Evolutionary conservation across 139 green algal species (phyloP).

Genomic region (Chlorella ohadii): DNA sequence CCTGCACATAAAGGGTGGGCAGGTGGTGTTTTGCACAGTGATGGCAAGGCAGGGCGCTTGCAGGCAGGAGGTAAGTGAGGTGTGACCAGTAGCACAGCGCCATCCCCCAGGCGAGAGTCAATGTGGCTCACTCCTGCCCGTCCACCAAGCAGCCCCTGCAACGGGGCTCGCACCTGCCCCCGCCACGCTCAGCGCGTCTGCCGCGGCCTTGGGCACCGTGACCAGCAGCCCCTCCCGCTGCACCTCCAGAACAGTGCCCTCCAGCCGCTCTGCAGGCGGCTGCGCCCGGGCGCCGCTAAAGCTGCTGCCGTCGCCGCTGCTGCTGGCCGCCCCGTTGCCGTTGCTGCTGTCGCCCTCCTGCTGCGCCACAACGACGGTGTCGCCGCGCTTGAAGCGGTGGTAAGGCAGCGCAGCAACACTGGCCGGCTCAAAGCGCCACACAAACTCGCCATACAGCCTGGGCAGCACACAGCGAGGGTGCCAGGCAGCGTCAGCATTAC

Average conservation of each 20-base stretch:
- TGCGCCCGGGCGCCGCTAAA: not conserved
- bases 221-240: constrained; percentile 47
- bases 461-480: no score
- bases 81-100: not conserved
- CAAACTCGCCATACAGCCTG: constrained; percentile 38
- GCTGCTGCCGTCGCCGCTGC: not conserved
- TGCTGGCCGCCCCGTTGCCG: not conserved
- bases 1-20: not conserved
- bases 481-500: no score
- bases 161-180: not conserved
- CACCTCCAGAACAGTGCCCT: constrained; percentile 40
- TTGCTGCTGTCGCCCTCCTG: not conserved
- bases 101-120: no score
- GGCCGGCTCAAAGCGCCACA: constrained; percentile 37
- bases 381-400: constrained; percentile 58
- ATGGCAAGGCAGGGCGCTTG: no score
- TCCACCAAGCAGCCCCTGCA: not conserved
- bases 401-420: constrained; percentile 46
- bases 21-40: no score
- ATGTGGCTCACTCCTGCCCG: no score
- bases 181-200: not conserved
- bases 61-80: not conserved
- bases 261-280: constrained; percentile 14
- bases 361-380: constrained; percentile 52
- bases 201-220: constrained; percentile 22